phyloP scores from a whole-genome alignment of 305 asterid genomes.

The Fraxinus sp. region DNA sequence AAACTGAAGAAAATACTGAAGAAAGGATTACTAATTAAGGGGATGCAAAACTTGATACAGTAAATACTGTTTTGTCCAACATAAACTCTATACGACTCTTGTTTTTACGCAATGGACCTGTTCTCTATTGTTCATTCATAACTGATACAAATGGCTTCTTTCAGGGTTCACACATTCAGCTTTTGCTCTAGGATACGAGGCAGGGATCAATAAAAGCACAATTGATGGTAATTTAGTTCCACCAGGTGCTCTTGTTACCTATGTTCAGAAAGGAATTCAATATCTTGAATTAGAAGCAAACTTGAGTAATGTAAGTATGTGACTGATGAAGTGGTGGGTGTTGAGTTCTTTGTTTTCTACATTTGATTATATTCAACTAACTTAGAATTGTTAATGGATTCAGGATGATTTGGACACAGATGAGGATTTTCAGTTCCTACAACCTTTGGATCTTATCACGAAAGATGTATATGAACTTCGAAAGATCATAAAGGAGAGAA shows the following conservation, averaged over 20 bases:
- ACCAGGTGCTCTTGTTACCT: constrained; percentile 88
- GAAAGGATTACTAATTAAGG: background rate
- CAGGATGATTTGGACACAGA: constrained; percentile 86
- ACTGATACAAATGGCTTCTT: constrained; percentile 24
- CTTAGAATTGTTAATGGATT: constrained; percentile 36
- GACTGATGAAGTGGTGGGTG: constrained; percentile 9
- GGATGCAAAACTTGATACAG: background rate
- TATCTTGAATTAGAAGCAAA: constrained; percentile 93
- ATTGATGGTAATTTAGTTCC: constrained; percentile 91
- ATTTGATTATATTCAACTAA: constrained; percentile 27
- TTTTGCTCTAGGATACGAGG: constrained; percentile 87
- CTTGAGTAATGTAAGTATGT: constrained; percentile 54
- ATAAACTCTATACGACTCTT: background rate
- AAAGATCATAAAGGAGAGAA: constrained; percentile 74
- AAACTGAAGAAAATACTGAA: background rate
- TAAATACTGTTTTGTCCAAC: background rate
- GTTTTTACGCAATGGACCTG: background rate
- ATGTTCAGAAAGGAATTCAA: constrained; percentile 88
- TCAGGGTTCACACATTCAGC: constrained; percentile 93
- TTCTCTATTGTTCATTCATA: background rate
- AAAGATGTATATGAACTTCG: constrained; percentile 78
- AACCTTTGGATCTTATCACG: constrained; percentile 90
- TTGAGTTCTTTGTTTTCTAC: constrained; percentile 26
- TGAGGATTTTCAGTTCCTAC: constrained; percentile 85
- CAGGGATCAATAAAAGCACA: constrained; percentile 72